Conservation (phyloP, 305 asterid species). For the Nicotiana rustica region DNA sequence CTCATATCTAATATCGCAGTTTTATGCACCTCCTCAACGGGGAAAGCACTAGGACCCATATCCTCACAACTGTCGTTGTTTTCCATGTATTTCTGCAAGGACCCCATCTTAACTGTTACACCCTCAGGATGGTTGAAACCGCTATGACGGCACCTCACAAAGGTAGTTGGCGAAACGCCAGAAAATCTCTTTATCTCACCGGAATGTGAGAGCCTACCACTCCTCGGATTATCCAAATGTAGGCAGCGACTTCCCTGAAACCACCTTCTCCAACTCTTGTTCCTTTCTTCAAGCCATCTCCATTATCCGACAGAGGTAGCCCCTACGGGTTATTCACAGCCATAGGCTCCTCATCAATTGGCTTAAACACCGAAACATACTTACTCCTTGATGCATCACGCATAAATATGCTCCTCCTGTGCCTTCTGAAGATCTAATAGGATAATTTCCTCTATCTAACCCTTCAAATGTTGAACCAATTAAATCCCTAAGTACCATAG, state of each 20-base stretch:
- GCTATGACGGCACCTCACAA: slow-evolving; percentile 71
- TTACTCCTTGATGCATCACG: slow-evolving; percentile 63
- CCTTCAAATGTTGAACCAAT: slow-evolving; percentile 65
- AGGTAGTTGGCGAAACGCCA: slow-evolving; percentile 82
- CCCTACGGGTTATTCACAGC: slow-evolving; percentile 91
- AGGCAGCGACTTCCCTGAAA: slow-evolving; percentile 87
- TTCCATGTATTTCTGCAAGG: slow-evolving; percentile 83
- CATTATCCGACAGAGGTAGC: slow-evolving; percentile 75
- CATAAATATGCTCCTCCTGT: slow-evolving; percentile 97
- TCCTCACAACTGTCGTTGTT: slow-evolving; percentile 93
- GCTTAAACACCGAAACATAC: slow-evolving; percentile 82
- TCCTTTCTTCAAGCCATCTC: slow-evolving; percentile 95
- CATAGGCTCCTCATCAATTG: slow-evolving; percentile 91
- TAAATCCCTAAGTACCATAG: slow-evolving; percentile 60
- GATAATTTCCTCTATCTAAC: slow-evolving; percentile 65
- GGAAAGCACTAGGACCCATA: slow-evolving; percentile 83
- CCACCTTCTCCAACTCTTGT: slow-evolving; percentile 95
- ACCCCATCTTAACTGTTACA: slow-evolving; percentile 67
- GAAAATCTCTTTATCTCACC: slow-evolving; percentile 73
- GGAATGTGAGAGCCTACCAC: slow-evolving; percentile 62
- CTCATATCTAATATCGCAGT: slow-evolving; percentile 90
- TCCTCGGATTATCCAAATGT: slow-evolving; percentile 85
- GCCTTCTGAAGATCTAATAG: slow-evolving; percentile 84
- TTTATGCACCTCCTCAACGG: slow-evolving; percentile 86
- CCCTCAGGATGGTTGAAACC: slow-evolving; percentile 80